phyloP scores from a whole-genome alignment of 2,329 filamentous ascomycete genomes.

The Trichophyton schoenleinii region DNA sequence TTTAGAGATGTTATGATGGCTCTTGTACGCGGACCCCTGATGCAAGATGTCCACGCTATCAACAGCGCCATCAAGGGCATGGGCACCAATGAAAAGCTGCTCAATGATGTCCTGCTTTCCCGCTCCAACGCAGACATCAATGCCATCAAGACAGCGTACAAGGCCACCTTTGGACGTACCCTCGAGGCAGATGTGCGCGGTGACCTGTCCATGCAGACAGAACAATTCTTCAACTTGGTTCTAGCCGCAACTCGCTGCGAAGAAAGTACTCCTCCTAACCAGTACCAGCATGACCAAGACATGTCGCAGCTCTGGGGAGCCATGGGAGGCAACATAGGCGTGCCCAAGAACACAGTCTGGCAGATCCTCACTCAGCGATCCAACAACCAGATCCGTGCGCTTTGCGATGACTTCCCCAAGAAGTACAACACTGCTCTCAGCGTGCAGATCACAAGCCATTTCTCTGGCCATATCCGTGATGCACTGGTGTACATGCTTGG shows the following conservation, averaged over 20 bases:
- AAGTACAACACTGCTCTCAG: conserved; percentile 61
- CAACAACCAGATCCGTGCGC: conserved; percentile 72
- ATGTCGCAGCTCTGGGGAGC: conserved; percentile 65
- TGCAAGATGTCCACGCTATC: conserved; percentile 60
- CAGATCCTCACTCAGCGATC: conserved; percentile 63
- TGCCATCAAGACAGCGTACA: conserved; percentile 72
- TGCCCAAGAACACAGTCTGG: conserved; percentile 66
- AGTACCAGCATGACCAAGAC: conserved; percentile 61
- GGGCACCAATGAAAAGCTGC: conserved; percentile 73
- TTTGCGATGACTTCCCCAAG: conserved; percentile 59
- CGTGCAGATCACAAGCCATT: conserved; percentile 64
- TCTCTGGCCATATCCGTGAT: conserved; percentile 84
- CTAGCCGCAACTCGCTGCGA: conserved; percentile 62
- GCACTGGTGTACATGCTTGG: conserved; percentile 70
- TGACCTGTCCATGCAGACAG: conserved; percentile 77
- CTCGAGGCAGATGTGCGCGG: conserved; percentile 61
- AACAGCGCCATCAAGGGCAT: conserved; percentile 60
- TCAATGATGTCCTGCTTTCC: conserved; percentile 76
- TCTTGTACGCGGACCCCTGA: conserved; percentile 61
- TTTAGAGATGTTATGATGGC: conserved; percentile 58
- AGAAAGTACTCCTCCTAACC: conserved; percentile 61
- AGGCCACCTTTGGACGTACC: conserved; percentile 50
- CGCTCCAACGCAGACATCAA: conserved; percentile 77
- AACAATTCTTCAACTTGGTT: conserved; percentile 73
- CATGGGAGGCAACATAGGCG: conserved; percentile 43